Base-by-base conservation (phyloP, 1,139 yeast species). In the Yamadazyma diospyri region DNA sequence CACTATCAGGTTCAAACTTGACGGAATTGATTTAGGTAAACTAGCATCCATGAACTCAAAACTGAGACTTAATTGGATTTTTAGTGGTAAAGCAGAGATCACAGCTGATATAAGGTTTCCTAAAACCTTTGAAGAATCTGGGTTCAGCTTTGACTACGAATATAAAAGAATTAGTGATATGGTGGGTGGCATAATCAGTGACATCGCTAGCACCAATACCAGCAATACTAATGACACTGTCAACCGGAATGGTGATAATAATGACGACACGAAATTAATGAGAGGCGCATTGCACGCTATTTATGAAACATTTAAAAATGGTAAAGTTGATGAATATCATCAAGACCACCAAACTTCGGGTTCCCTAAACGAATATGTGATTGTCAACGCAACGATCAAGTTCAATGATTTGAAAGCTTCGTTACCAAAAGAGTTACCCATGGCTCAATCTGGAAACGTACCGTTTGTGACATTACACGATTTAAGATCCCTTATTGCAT, bases 61-160 rank as follows among this genome's bases (percentile, higher is more conserved):
- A 27, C 65, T 70, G 47, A 72, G 74, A 46, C 77, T 82, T 49
- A 80, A 79, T 48, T 82, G 92, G 92, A 58, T 82, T 9, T 69
- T 71, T 14, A 77, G 76, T 34, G 89, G 92, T 2, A 76, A 76
- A 43, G 81, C 83, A 1, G 88, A 82, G 41, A 59, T 83, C 2
- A 61, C 71, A 11, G 85, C 86, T 2, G 92, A 83, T 56, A 73
- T 83, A 16, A 76, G 79, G 66, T 62, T 82, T 28, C 89, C 92
- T 1, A 60, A 59, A 16, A 65, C 45, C 17, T 39, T 43, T 4
- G 55, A 62, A 41, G 44, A 44, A 14, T 43, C 53, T 0, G 40
- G 45, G 7, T 46, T 58, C 30, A 42, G 44, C 15, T 35, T 43
- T 23, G 66, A 60, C 35, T 55, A 53, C 40, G 23, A 33, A 18